Evolutionary conservation across 179 eudicot genomes (phyloP), one percentile per base, ranked within the genome.

Genomic region (Drosera spatulata): DNA sequence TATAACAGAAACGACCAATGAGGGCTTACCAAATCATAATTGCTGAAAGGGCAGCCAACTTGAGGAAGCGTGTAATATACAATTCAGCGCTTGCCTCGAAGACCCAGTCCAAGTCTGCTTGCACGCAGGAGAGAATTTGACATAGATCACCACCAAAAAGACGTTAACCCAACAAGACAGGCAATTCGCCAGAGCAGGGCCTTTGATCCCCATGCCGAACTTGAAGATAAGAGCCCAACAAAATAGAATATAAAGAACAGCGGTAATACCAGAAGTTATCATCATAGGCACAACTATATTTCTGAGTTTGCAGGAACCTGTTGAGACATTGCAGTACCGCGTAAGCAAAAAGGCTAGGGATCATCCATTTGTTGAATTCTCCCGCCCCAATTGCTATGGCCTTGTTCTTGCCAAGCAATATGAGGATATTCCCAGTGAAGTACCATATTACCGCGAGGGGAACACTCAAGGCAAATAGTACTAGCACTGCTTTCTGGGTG

Each of bases 401-500:
- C 1, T 62, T 59, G 66, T 79, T 69, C 66, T 79, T 80, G 57
- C 66, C 74, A 51, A 66, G 68, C 10, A 76, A 15, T 3, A 70
- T 63, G 6, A 79, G 78, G 49, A 75, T 71, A 0, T 70, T 50
- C 2, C 50, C 46, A 0, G 80, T 65, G 58, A 70, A 59, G 4
- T 56, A 69, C 80, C 83, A 79, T 49, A 76, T 51, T 4, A 64
- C 12, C 42, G 75, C 45, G 6, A 79, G 53, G 4, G 80, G 80
- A 54, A 79, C 57, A 68, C 80, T 22, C 0, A 38, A 49, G 5
- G 64, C 55, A 41, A 70, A 78, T 2, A 78, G 71, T n/a, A 78
- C 77, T 47, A 78, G 66, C 76, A 73, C 74, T 53, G 82, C 73
- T 41, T 77, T 63, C 47, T 75, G 79, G 72, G 71, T 71, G 67